Percentiles rank a stretch among this genome's conserved stretches.
Conservation (phyloP, 495 filamentous ascomycete species). For the Annulohypoxylon stygium region DNA sequence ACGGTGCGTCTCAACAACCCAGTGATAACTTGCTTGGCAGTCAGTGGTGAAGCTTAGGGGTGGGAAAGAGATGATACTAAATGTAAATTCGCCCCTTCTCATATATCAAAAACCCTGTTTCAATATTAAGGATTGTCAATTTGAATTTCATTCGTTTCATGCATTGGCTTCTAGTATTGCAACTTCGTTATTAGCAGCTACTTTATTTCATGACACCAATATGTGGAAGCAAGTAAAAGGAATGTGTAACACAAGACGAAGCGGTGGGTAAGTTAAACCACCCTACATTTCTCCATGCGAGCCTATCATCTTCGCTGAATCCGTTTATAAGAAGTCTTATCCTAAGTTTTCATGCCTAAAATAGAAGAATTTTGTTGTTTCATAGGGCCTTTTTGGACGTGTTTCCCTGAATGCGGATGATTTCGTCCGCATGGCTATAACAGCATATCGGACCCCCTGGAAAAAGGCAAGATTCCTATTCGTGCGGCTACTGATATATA, state of each 20-base stretch:
- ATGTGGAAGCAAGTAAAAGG: too few species aligned
- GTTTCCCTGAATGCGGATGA: not conserved
- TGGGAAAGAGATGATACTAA: too few species aligned
- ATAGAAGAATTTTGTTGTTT: not conserved
- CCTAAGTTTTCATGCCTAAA: not conserved
- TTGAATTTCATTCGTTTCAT: too few species aligned
- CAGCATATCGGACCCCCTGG: not conserved
- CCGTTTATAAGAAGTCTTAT: not conserved
- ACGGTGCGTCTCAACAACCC: not conserved
- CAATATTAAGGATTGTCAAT: too few species aligned
- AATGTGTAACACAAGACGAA: too few species aligned
- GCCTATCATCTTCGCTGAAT: not conserved
- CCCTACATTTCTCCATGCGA: not conserved
- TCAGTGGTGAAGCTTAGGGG: not conserved
- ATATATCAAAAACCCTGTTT: too few species aligned
- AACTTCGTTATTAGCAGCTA: too few species aligned
- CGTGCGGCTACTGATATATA: not conserved
- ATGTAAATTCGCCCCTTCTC: too few species aligned
- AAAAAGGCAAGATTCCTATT: not conserved
- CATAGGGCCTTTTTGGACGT: not conserved
- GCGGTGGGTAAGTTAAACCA: not conserved
- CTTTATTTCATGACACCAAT: too few species aligned
- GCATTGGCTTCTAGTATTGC: too few species aligned
- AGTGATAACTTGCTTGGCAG: not conserved
- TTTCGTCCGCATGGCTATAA: constrained; percentile 1